These are phyloP conservation scores for Kwoniella dendrophila DNA, from an alignment of 768 basidiomycete species.

Conservation along the genomic window DNA sequence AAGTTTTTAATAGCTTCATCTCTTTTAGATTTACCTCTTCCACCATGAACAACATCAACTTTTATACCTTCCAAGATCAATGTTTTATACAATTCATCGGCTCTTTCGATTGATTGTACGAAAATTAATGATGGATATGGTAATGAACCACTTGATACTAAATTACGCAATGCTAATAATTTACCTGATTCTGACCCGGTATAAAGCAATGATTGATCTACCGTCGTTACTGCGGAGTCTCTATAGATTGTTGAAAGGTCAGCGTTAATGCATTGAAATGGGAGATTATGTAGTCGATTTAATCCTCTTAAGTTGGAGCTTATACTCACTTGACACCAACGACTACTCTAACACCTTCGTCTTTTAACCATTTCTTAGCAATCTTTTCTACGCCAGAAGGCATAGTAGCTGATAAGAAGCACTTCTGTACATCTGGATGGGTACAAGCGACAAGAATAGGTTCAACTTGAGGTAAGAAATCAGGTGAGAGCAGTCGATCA, in stretches of 20 bases:
- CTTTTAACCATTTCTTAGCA: constrained; percentile 77
- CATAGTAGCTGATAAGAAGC: constrained; percentile 91
- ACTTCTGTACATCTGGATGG: constrained; percentile 71
- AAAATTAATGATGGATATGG: constrained; percentile 91
- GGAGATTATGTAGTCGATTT: too few species aligned
- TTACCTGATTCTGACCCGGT: constrained; percentile 95
- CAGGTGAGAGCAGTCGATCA: constrained; percentile 83
- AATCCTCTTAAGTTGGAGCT: too few species aligned
- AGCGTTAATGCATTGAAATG: neutral
- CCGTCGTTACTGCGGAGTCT: constrained; percentile 91
- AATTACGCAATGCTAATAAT: constrained; percentile 78
- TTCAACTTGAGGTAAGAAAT: constrained; percentile 84
- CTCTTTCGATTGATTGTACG: constrained; percentile 73
- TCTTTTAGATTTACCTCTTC: constrained; percentile 81
- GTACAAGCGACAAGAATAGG: constrained; percentile 81
- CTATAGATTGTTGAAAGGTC: constrained; percentile 57
- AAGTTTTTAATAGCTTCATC: constrained; percentile 82
- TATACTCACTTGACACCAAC: constrained; percentile 85
- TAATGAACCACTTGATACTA: constrained; percentile 69
- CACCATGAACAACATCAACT: constrained; percentile 88
- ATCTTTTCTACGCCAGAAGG: constrained; percentile 84
- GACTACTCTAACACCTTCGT: constrained; percentile 83
- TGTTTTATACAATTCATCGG: constrained; percentile 70
- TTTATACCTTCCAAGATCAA: constrained; percentile 76
- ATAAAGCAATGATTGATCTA: constrained; percentile 83